Percentiles rank a stretch among this genome's conserved stretches.
Evolutionary conservation across 129 eudicot species (phyloP).

Genomic region (Sambucus nigra): DNA sequence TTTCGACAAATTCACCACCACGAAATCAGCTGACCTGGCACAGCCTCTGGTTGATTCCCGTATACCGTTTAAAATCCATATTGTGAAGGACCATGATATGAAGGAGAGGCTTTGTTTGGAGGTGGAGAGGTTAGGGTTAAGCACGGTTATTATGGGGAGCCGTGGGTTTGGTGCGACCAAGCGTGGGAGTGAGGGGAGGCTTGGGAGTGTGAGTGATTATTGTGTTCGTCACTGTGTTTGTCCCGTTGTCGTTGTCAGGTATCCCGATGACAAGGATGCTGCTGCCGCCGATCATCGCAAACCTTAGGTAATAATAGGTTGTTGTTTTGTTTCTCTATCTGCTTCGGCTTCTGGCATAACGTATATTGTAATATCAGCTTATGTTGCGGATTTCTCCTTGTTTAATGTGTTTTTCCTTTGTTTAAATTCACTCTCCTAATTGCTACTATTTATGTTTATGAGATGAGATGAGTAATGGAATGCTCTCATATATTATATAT

Average conservation of each 20-base stretch:
- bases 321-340: too few species aligned
- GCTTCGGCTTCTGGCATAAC: too few species aligned
- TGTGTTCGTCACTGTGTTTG: conserved; percentile 51
- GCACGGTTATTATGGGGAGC: conserved; percentile 51
- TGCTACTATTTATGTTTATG: too few species aligned
- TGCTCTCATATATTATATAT: too few species aligned
- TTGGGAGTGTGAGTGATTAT: conserved; percentile 55
- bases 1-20: conserved; percentile 17
- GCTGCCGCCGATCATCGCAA: background rate
- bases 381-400: too few species aligned
- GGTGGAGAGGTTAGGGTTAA: conserved; percentile 46
- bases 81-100: conserved; percentile 25
- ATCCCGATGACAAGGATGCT: conserved; percentile 39
- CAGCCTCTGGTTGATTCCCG: conserved; percentile 17
- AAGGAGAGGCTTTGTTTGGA: conserved; percentile 46
- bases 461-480: too few species aligned
- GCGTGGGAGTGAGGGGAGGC: conserved; percentile 32
- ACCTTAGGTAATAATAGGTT: too few species aligned
- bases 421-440: too few species aligned
- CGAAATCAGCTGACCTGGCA: conserved; percentile 13
- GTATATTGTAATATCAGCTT: too few species aligned
- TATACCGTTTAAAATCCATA: conserved; percentile 24
- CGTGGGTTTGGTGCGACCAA: conserved; percentile 44
- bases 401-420: too few species aligned
- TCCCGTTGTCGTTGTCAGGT: conserved; percentile 52